These are phyloP conservation scores for Xylaria sp. DNA, from an alignment of 2,329 filamentous ascomycete genomes.

Conservation along the genomic window DNA sequence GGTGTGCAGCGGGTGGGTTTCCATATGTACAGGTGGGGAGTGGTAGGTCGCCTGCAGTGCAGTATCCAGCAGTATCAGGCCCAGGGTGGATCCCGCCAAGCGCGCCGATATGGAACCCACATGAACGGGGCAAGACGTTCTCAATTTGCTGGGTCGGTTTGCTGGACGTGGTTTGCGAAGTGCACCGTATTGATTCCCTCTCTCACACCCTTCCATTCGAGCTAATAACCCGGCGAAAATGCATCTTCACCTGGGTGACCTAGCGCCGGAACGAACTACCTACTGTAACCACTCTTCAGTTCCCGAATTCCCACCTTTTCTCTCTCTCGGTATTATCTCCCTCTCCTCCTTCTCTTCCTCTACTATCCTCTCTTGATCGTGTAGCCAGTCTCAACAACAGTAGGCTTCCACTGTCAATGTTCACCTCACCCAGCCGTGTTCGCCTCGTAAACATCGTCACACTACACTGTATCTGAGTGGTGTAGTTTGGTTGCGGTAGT, in stretches of 20 bases:
- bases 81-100: not conserved
- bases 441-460: not conserved
- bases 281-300: constrained; percentile 26
- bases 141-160: not conserved
- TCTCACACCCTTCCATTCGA: not conserved
- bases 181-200: not conserved
- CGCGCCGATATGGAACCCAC: not conserved
- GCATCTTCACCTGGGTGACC: constrained; percentile 31
- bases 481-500: not conserved
- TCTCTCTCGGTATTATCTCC: constrained; percentile 26
- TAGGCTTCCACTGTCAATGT: not conserved
- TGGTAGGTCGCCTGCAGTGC: too few species aligned
- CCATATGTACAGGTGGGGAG: too few species aligned
- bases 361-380: constrained; percentile 5
- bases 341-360: constrained; percentile 13
- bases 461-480: not conserved
- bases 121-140: not conserved
- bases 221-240: constrained; percentile 14
- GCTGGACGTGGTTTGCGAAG: not conserved
- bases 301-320: constrained; percentile 27
- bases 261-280: constrained; percentile 34
- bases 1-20: too few species aligned
- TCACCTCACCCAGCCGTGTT: not conserved
- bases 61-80: too few species aligned
- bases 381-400: not conserved